phyloP scores from a whole-genome alignment of 306 rosid genomes.

The Rubus idaeus region DNA sequence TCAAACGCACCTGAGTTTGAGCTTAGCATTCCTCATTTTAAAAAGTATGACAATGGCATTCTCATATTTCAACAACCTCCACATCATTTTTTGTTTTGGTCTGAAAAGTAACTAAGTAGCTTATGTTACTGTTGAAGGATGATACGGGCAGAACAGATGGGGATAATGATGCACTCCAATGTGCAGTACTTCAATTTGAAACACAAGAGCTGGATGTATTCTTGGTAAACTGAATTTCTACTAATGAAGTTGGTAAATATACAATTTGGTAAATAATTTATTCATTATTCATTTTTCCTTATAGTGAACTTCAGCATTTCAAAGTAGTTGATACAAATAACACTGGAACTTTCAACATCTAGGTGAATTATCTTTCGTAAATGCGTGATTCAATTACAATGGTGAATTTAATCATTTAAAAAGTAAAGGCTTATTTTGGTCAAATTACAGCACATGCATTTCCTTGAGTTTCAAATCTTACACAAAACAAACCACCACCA shows the following conservation, averaged over 20 bases:
- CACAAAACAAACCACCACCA: no score
- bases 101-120: constrained; percentile 11
- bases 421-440: background rate
- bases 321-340: background rate
- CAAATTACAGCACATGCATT: no score
- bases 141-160: constrained; percentile 18
- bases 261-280: constrained; percentile 15
- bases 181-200: constrained; percentile 58
- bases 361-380: background rate
- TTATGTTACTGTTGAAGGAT: constrained; percentile 40
- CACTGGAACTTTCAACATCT: constrained; percentile 1
- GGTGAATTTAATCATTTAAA: background rate
- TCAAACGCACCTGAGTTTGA: no score
- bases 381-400: background rate
- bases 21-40: no score
- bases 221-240: constrained; percentile 43
- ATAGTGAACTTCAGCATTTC: background rate
- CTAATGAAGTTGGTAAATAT: background rate
- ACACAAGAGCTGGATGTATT: constrained; percentile 52
- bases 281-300: background rate
- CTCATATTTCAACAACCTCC: constrained; percentile 12
- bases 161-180: constrained; percentile 20
- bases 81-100: constrained; percentile 3
- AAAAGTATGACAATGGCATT: constrained; percentile 35
- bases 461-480: no score